Percentiles rank a stretch among this genome's conserved stretches.
Conservation (phyloP, 2,329 filamentous ascomycete species). For the Sordariomycetes sp. region DNA sequence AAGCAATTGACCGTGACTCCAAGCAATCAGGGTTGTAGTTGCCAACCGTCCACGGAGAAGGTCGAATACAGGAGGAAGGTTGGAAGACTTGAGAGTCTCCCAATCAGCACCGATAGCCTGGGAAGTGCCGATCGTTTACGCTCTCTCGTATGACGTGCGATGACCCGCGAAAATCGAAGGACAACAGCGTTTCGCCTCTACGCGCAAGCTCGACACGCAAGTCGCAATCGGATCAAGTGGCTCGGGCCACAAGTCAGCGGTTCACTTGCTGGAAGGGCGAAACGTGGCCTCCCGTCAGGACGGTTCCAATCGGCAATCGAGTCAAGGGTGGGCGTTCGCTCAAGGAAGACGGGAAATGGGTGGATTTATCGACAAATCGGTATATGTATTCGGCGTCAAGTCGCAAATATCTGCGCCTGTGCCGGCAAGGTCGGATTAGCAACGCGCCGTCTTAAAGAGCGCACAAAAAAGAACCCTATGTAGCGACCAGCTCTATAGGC, state of each 20-base stretch:
- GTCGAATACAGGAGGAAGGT: background rate
- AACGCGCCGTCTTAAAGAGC: background rate
- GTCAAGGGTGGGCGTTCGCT: background rate
- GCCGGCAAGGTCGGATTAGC: background rate
- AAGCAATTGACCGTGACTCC: conserved; percentile 1
- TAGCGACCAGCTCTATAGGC: background rate
- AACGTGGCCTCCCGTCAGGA: too few species aligned
- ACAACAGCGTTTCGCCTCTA: background rate
- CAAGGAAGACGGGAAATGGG: background rate
- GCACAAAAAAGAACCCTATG: background rate
- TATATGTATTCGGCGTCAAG: background rate
- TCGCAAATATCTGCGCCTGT: background rate
- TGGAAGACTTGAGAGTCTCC: background rate
- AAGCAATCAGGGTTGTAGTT: background rate
- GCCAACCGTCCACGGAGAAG: background rate
- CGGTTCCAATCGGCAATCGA: background rate
- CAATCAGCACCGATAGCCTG: background rate
- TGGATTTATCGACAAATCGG: background rate
- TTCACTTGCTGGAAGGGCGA: too few species aligned
- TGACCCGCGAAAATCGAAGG: background rate
- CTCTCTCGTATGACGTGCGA: background rate
- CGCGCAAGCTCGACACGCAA: background rate
- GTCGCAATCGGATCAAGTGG: too few species aligned
- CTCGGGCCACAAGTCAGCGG: too few species aligned
- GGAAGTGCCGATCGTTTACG: background rate